Evolutionary conservation across 1,284 basidiomycete species (phyloP).

Genomic region (Apiotrichum laibachii): DNA sequence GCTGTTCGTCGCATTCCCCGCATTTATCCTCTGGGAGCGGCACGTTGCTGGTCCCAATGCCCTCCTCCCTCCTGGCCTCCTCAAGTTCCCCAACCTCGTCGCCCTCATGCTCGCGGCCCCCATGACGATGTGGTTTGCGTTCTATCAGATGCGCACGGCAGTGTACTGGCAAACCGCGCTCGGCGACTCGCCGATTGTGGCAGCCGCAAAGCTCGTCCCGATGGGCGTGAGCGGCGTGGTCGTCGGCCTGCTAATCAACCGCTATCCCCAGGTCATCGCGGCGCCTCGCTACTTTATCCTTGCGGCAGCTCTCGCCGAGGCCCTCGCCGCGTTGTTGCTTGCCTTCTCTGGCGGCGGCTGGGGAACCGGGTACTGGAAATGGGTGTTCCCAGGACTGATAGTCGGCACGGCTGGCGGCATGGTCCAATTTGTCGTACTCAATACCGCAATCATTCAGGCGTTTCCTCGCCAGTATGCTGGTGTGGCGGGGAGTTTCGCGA

Average conservation of each 20-base stretch:
- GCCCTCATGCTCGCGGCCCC: constrained; percentile 44
- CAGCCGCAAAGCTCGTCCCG: constrained; percentile 45
- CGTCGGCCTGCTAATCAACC: constrained; percentile 36
- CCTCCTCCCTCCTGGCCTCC: constrained; percentile 46
- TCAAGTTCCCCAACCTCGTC: constrained; percentile 47
- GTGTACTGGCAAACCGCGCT: constrained; percentile 45
- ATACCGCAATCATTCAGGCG: constrained; percentile 39
- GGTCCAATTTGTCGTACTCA: constrained; percentile 47
- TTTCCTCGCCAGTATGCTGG: constrained; percentile 30
- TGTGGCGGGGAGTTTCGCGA: neutral
- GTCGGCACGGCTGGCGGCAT: constrained; percentile 45
- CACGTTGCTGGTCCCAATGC: constrained; percentile 38
- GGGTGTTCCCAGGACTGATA: constrained; percentile 43
- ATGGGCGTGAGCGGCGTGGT: constrained; percentile 46
- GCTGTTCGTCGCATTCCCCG: constrained; percentile 15
- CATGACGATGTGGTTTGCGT: constrained; percentile 32
- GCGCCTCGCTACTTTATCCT: constrained; percentile 40
- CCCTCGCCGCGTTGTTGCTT: constrained; percentile 43
- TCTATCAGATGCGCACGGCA: constrained; percentile 43
- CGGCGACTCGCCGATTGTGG: constrained; percentile 39
- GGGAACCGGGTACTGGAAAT: constrained; percentile 46
- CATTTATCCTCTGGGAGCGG: constrained; percentile 33
- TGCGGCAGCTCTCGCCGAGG: constrained; percentile 29
- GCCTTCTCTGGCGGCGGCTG: constrained; percentile 41
- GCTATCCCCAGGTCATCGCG: constrained; percentile 39